A percentile compares a stretch with the other conserved stretches of the same genome.
Conservation (phyloP, 495 filamentous ascomycete genomes). For the Penicillium verhagenii region DNA sequence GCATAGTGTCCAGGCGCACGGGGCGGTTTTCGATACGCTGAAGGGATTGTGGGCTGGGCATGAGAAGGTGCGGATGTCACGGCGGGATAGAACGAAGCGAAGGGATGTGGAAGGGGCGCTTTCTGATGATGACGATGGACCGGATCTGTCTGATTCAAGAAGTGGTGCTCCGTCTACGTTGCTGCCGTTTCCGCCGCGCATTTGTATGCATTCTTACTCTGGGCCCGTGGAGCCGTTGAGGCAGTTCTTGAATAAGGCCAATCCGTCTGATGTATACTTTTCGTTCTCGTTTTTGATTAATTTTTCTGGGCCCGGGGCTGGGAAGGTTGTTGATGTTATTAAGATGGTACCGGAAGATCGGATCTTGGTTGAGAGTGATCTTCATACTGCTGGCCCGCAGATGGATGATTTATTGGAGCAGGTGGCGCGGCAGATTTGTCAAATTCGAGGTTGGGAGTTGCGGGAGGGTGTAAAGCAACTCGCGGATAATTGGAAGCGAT, state of each 20-base stretch:
- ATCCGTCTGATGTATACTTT: constrained; percentile 79
- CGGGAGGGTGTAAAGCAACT: constrained; percentile 67
- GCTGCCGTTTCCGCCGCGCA: constrained; percentile 78
- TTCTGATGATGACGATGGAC: constrained; percentile 34
- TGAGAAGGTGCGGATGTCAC: constrained; percentile 67
- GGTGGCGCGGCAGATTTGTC: constrained; percentile 68
- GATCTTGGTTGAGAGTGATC: constrained; percentile 85
- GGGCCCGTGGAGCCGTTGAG: constrained; percentile 72
- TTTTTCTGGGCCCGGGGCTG: constrained; percentile 55
- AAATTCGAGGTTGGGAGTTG: constrained; percentile 75
- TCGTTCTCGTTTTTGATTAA: constrained; percentile 88
- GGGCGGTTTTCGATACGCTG: constrained; percentile 72
- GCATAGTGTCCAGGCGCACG: constrained; percentile 91
- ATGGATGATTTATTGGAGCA: constrained; percentile 82
- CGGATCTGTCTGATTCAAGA: constrained; percentile 1
- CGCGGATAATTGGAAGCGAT: constrained; percentile 75
- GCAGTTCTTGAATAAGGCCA: constrained; percentile 71
- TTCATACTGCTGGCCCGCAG: constrained; percentile 76
- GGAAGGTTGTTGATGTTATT: constrained; percentile 63
- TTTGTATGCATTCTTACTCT: constrained; percentile 93
- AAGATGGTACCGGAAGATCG: constrained; percentile 71
- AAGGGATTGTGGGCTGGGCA: constrained; percentile 78
- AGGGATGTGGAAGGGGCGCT: constrained; percentile 35
- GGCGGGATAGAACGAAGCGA: constrained; percentile 53
- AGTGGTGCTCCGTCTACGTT: constrained; percentile 14